These are phyloP conservation scores for Sarcomyxa edulis DNA, from an alignment of 768 basidiomycete species.

Conservation along the genomic window DNA sequence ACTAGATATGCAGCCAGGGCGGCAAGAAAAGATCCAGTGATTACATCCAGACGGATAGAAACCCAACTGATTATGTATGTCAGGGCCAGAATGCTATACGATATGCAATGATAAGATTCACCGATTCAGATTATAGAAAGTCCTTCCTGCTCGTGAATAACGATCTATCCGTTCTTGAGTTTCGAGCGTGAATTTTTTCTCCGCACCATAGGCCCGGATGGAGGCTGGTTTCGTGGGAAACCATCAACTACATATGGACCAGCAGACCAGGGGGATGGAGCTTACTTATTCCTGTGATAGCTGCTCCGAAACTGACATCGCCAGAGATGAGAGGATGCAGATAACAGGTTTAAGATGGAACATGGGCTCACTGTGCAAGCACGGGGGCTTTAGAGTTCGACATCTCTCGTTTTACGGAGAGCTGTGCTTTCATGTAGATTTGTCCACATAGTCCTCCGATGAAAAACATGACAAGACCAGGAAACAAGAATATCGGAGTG, in stretches of 20 bases:
- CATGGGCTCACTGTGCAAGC: constrained; percentile 29
- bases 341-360: constrained; percentile 25
- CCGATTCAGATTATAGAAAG: constrained; percentile 35
- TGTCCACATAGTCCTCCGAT: constrained; percentile 27
- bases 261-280: too few relatives aligned
- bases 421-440: constrained; percentile 21
- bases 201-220: constrained; percentile 46
- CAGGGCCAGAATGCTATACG: not conserved
- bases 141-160: constrained; percentile 26
- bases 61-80: constrained; percentile 9
- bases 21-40: constrained; percentile 41
- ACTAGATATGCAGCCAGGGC: constrained; percentile 38
- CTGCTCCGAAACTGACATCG: constrained; percentile 40
- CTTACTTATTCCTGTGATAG: constrained; percentile 37
- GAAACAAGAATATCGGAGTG: constrained; percentile 24
- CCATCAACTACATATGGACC: not conserved
- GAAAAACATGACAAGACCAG: constrained; percentile 20
- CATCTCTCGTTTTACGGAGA: constrained; percentile 21
- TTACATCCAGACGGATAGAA: constrained; percentile 36
- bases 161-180: constrained; percentile 35
- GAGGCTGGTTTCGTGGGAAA: constrained; percentile 14
- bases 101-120: constrained; percentile 30
- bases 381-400: constrained; percentile 20
- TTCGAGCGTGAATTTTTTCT: constrained; percentile 28
- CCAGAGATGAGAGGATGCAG: constrained; percentile 11